phyloP scores from a whole-genome alignment of 352 stramenopile genomes.

The Blastocystis sp. region DNA sequence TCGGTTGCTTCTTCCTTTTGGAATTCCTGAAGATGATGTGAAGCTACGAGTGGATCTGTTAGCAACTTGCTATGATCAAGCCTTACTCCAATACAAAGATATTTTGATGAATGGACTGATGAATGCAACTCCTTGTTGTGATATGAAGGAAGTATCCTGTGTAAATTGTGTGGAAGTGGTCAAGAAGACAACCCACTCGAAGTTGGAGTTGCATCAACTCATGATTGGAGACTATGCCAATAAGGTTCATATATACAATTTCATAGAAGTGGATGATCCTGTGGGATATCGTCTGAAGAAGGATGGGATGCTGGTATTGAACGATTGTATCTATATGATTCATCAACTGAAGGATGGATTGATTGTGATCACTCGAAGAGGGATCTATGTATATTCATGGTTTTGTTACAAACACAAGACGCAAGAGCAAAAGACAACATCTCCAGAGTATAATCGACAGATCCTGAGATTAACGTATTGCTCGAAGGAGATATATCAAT shows the following conservation, averaged over 20 bases:
- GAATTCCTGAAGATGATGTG: neutral
- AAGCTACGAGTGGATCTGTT: slow-evolving; percentile 11
- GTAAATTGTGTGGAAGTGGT: slow-evolving; percentile 33
- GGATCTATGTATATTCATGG: slow-evolving; percentile 20
- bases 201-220: neutral
- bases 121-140: neutral
- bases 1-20: neutral
- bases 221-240: slow-evolving; percentile 18
- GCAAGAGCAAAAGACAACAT: slow-evolving; percentile 35
- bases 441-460: slow-evolving; percentile 7
- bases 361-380: neutral
- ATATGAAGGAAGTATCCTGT: neutral
- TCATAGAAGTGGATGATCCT: neutral
- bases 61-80: neutral
- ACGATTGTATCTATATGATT: slow-evolving; percentile 17
- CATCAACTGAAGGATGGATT: neutral
- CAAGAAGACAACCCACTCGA: neutral
- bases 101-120: neutral
- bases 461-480: neutral
- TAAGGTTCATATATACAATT: slow-evolving; percentile 18
- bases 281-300: neutral
- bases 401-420: slow-evolving; percentile 11
- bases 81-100: neutral
- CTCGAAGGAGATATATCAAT: neutral
- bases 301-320: neutral